Percentiles rank a stretch among this genome's conserved stretches.
phyloP scores from a whole-genome alignment of 805 yeast species.

The Monosporozyma unispora region DNA sequence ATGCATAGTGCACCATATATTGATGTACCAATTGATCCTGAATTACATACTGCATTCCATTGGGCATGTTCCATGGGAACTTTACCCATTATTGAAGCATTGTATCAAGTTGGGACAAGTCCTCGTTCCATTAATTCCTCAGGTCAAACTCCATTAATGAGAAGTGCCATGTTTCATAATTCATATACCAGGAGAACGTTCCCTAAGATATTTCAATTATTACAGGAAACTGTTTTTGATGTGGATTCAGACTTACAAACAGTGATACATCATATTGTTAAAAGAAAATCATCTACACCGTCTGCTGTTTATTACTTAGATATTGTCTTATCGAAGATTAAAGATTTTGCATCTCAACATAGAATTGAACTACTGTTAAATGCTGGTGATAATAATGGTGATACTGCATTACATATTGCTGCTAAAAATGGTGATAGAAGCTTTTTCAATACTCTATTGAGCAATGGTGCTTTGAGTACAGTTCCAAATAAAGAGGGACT shows the following conservation, averaged over 20 bases:
- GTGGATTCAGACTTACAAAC: conserved; percentile 68
- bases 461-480: conserved; percentile 32
- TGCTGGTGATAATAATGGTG: conserved; percentile 69
- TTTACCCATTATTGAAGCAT: conserved; percentile 61
- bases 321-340: conserved; percentile 60
- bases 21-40: conserved; percentile 80
- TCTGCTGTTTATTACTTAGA: conserved; percentile 80
- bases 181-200: conserved; percentile 75
- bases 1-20: conserved; percentile 33
- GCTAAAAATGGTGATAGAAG: conserved; percentile 63
- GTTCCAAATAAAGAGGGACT: conserved; percentile 36
- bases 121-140: conserved; percentile 49
- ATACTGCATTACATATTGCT: conserved; percentile 82
- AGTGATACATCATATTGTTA: conserved; percentile 74
- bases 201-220: conserved; percentile 63
- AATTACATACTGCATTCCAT: conserved; percentile 89
- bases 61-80: conserved; percentile 98
- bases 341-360: conserved; percentile 54
- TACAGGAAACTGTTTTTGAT: conserved; percentile 69
- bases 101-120: conserved; percentile 64
- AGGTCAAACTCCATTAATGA: conserved; percentile 83
- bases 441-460: conserved; percentile 22
- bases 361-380: conserved; percentile 47
- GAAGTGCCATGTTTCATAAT: conserved; percentile 80
- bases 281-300: conserved; percentile 62